Evolutionary conservation across 2,329 filamentous ascomycete genomes (phyloP).

Genomic region (Tolypocladium paradoxum): DNA sequence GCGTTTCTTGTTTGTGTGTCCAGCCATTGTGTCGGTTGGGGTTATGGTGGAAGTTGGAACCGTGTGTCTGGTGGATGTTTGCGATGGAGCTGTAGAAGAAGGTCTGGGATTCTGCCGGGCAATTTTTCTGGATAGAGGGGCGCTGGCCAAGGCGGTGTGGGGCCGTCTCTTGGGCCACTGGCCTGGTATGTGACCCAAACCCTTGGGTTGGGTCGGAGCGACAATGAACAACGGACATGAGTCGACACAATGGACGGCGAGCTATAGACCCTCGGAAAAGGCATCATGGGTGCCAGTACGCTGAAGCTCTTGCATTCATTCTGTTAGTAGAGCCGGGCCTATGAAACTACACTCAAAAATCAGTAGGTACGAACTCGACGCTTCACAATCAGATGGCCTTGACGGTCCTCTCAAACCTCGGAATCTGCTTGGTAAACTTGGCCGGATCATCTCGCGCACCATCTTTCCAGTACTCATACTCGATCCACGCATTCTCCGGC

Average conservation of each 20-base stretch:
- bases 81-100: not conserved
- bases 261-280: too few species aligned
- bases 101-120: constrained; percentile 9
- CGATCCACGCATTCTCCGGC: constrained; percentile 55
- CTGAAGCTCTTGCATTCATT: too few species aligned
- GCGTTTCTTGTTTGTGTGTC: constrained; percentile 22
- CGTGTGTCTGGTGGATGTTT: constrained; percentile 4
- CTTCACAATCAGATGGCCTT: not conserved
- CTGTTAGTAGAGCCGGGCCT: too few species aligned
- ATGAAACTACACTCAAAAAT: too few species aligned
- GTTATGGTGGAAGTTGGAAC: not conserved
- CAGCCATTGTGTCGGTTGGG: constrained; percentile 18
- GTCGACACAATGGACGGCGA: too few species aligned
- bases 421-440: constrained; percentile 19
- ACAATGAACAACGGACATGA: too few species aligned
- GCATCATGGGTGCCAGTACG: too few species aligned
- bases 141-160: constrained; percentile 7
- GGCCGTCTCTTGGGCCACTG: too few species aligned
- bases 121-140: constrained; percentile 5
- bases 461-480: constrained; percentile 51
- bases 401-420: constrained; percentile 8
- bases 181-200: too few species aligned
- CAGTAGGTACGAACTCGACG: too few species aligned
- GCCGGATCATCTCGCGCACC: constrained; percentile 30
- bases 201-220: constrained; percentile 1